Conservation (phyloP, 805 yeast species). For the Pichia thaimueangensis region DNA sequence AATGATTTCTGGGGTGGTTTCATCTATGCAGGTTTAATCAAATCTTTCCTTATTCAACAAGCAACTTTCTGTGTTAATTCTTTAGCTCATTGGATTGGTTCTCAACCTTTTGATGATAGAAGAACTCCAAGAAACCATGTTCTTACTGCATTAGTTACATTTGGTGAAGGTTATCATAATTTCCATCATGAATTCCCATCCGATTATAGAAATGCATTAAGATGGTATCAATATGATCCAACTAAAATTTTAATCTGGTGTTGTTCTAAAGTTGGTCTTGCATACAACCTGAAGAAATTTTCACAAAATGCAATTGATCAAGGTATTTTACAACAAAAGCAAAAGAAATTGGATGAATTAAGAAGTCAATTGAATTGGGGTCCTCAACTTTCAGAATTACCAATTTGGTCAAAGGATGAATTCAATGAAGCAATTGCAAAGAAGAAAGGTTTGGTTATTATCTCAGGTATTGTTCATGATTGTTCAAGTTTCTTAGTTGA, state of each 20-base stretch:
- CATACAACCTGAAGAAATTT: slow-evolving; percentile 68
- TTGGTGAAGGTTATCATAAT: slow-evolving; percentile 87
- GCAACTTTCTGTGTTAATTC: slow-evolving; percentile 85
- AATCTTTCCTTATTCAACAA: slow-evolving; percentile 69
- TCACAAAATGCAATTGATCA: slow-evolving; percentile 78
- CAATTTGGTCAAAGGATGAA: slow-evolving; percentile 66
- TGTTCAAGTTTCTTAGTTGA: slow-evolving; percentile 61
- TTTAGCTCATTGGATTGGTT: slow-evolving; percentile 81
- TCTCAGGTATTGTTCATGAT: slow-evolving; percentile 76
- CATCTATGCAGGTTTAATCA: slow-evolving; percentile 66
- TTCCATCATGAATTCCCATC: slow-evolving; percentile 90
- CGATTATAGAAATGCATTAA: slow-evolving; percentile 81
- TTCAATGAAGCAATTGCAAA: slow-evolving; percentile 46
- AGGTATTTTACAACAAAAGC: slow-evolving; percentile 76
- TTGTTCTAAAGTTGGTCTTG: slow-evolving; percentile 59
- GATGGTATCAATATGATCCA: slow-evolving; percentile 86
- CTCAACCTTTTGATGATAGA: slow-evolving; percentile 80
- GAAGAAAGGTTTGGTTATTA: slow-evolving; percentile 54
- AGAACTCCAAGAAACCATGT: slow-evolving; percentile 83
- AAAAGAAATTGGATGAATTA: slow-evolving; percentile 65
- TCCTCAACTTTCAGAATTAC: slow-evolving; percentile 54
- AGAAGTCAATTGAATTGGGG: slow-evolving; percentile 71
- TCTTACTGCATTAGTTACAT: slow-evolving; percentile 73
- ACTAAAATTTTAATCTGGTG: slow-evolving; percentile 59
- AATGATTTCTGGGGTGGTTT: slow-evolving; percentile 68